Evolutionary conservation across 768 basidiomycete species (phyloP).

Genomic region (Rhodotorula toruloides): DNA sequence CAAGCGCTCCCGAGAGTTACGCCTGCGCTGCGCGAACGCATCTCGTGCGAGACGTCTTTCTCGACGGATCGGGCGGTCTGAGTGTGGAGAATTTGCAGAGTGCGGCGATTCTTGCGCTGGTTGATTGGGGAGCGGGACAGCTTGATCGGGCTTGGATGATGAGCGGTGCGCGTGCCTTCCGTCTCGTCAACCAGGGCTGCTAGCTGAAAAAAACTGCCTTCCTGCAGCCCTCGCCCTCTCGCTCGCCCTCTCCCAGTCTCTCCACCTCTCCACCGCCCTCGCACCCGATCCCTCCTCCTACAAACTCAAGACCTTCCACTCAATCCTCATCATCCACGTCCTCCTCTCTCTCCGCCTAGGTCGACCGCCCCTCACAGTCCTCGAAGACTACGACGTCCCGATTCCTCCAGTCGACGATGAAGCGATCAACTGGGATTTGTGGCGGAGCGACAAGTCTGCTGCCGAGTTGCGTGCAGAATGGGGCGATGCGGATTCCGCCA

Average conservation of each 20-base stretch:
- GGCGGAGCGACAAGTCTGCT: slow-evolving; percentile 29
- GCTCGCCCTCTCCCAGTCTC: slow-evolving; percentile 11
- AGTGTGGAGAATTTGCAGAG: slow-evolving; percentile 22
- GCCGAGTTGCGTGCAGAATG: slow-evolving; percentile 19
- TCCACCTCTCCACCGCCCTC: background rate
- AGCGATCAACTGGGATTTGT: slow-evolving; percentile 30
- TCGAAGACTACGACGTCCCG: slow-evolving; percentile 34
- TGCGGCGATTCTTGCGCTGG: background rate
- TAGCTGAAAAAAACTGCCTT: too few relatives aligned
- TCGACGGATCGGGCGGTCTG: background rate
- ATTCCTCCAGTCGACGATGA: slow-evolving; percentile 27
- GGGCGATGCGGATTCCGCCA: background rate
- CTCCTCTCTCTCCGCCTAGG: slow-evolving; percentile 24
- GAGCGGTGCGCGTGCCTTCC: too few relatives aligned
- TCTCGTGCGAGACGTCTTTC: slow-evolving; percentile 9
- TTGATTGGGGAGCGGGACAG: slow-evolving; percentile 29
- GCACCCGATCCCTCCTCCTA: slow-evolving; percentile 11
- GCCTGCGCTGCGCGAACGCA: slow-evolving; percentile 21
- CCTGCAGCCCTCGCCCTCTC: slow-evolving; percentile 15
- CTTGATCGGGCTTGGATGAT: slow-evolving; percentile 22
- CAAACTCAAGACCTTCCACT: slow-evolving; percentile 30
- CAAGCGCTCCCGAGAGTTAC: background rate
- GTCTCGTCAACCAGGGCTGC: too few relatives aligned
- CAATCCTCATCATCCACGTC: slow-evolving; percentile 27
- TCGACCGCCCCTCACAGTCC: slow-evolving; percentile 19